phyloP scores from a whole-genome alignment of 2,329 filamentous ascomycete species.

The Zarea fungicola region DNA sequence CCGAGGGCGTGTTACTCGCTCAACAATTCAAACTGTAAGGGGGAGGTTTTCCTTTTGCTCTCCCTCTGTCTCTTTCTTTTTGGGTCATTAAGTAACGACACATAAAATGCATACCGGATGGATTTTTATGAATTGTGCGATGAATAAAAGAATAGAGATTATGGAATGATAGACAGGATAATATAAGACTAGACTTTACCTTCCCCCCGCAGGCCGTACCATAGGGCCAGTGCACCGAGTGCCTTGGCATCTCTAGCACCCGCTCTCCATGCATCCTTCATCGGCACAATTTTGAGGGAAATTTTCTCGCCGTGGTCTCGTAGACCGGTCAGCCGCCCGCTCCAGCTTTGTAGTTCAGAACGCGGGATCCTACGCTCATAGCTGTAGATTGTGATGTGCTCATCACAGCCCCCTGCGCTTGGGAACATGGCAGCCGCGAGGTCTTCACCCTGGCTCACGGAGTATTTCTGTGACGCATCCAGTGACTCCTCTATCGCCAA shows the following conservation, averaged over 20 bases:
- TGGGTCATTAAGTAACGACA: too few relatives aligned
- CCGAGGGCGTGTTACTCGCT: conserved; percentile 71
- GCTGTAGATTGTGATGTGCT: conserved; percentile 54
- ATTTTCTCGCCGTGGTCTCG: conserved; percentile 57
- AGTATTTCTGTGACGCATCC: conserved; percentile 23
- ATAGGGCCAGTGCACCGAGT: conserved; percentile 54
- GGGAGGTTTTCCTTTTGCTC: too few relatives aligned
- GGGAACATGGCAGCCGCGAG: conserved; percentile 50
- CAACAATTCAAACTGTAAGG: conserved; percentile 45
- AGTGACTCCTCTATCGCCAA: conserved; percentile 33
- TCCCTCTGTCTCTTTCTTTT: not conserved
- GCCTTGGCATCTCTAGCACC: conserved; percentile 55
- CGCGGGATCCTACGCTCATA: conserved; percentile 49
- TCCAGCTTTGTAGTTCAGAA: conserved; percentile 47
- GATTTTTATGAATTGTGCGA: too few relatives aligned
- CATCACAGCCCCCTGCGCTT: conserved; percentile 55
- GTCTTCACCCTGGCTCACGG: conserved; percentile 33
- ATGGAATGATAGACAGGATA: not conserved
- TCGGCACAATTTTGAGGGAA: conserved; percentile 52
- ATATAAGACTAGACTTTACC: conserved; percentile 30
- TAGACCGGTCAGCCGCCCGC: conserved; percentile 52
- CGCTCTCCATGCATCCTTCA: conserved; percentile 53
- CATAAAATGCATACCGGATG: too few relatives aligned
- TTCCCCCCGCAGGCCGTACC: conserved; percentile 49
- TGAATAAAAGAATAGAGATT: not conserved